Base-by-base conservation (phyloP, 2,329 filamentous ascomycete species). In the Erysiphe pulchra region DNA sequence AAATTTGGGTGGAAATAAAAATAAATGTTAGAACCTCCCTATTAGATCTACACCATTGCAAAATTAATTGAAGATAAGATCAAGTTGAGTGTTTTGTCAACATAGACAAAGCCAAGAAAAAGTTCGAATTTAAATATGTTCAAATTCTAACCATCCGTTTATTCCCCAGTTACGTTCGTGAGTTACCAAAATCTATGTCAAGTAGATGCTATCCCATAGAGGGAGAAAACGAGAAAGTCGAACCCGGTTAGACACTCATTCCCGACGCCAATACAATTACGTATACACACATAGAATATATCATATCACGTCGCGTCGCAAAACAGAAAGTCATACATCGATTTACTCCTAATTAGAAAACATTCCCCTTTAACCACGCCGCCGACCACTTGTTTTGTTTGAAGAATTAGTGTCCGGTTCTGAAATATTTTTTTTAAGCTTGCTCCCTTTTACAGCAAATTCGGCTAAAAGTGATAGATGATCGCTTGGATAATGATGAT, bases 401-500 rank as follows among this genome's bases (percentile, higher is more conserved):
- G 56, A 56, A 45, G 57, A 49, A 17, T 56, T 56, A 49, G 58
- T 57, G 49, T 59, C 56, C 1, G 56, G 55, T 42, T 59, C 57
- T 10, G 52, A 46, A 32, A 53, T 46, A 5, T 47, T 47, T 47
- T 58, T 57, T 47, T 58, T 58, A 9, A 53, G 45, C 47, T 78
- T 79, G 55, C 70, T 70, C 48, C 67, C 66, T 62, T 81, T 81
- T 59, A 82, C 69, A 48, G 70, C 65, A 61, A 81, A 82, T 59
- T 81, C 73, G 44, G 75, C 72, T 57, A 76, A 67, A 49, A 82
- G 65, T 51, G 75, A 71, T 52, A 83, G 62, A 61, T 83, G 78
- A 56, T 83, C 78, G 62, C 73, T 78, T 4, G 78, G 78, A 61
- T 80, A 80, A 62, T 82, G 77, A 59, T 75, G 76, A 57, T 82